Percentiles rank a stretch among this genome's conserved stretches.
These are phyloP conservation scores for Coemansia aciculifera DNA, from an alignment of 192 early-diverging fungal genomes.

Conservation along the genomic window DNA sequence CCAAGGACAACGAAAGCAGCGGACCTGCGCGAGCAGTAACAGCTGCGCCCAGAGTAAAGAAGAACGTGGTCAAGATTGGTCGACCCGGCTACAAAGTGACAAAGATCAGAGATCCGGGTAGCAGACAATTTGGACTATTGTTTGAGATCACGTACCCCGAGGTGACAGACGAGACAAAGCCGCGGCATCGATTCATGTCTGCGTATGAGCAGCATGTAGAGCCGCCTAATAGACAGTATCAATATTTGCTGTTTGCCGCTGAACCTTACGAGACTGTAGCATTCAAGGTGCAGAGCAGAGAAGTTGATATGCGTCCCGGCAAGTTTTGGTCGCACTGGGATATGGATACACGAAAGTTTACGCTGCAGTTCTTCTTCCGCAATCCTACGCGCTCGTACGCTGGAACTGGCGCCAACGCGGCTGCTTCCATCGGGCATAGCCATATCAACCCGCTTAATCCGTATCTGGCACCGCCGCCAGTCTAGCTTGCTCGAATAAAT, in stretches of 20 bases:
- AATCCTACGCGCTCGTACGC: conserved; percentile 21
- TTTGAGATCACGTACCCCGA: conserved; percentile 97
- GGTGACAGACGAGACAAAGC: conserved; percentile 78
- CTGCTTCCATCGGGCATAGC: neutral
- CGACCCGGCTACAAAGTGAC: conserved; percentile 93
- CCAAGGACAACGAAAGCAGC: conserved; percentile 60
- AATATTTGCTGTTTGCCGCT: conserved; percentile 93
- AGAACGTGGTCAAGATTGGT: conserved; percentile 90
- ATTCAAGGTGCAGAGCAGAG: conserved; percentile 91
- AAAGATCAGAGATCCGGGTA: conserved; percentile 85
- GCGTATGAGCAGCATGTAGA: conserved; percentile 94
- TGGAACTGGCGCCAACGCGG: conserved; percentile 27
- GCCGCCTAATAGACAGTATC: conserved; percentile 79
- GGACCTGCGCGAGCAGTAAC: conserved; percentile 4
- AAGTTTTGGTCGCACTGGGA: conserved; percentile 96
- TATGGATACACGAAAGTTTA: conserved; percentile 80
- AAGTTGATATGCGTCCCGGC: conserved; percentile 85
- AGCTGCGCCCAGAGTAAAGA: conserved; percentile 54
- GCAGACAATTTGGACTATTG: conserved; percentile 83
- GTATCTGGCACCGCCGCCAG: conserved; percentile 12
- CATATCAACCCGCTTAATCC: conserved; percentile 36
- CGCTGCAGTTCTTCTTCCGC: conserved; percentile 85
- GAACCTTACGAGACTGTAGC: conserved; percentile 95
- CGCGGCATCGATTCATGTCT: conserved; percentile 93
- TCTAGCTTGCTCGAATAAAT: neutral